Percentiles rank a stretch among this genome's conserved stretches.
Evolutionary conservation across 2,329 filamentous ascomycete genomes (phyloP).

Genomic region (Cercospora zeina): DNA sequence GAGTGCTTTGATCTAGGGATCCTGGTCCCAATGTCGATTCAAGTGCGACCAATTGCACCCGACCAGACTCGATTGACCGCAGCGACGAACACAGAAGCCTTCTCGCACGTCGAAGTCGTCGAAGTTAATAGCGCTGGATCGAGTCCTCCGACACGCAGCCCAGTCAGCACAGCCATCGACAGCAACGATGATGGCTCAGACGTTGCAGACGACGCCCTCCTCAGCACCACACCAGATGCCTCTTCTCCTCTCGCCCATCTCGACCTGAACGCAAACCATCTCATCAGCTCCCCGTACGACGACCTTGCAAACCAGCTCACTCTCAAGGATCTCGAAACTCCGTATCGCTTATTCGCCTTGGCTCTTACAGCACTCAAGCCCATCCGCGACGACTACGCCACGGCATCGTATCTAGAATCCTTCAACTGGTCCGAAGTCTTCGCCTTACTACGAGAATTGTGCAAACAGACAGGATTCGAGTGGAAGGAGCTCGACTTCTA

Average conservation of each 20-base stretch:
- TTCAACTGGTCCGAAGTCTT: slow-evolving; percentile 77
- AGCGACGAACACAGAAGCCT: neutral
- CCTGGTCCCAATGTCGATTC: slow-evolving; percentile 3
- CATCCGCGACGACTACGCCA: slow-evolving; percentile 71
- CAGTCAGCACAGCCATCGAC: neutral
- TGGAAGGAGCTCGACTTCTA: slow-evolving; percentile 59
- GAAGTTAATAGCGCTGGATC: neutral
- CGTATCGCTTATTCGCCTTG: slow-evolving; percentile 69
- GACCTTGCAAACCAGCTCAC: slow-evolving; percentile 70
- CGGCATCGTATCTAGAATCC: slow-evolving; percentile 66
- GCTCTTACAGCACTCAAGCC: slow-evolving; percentile 67
- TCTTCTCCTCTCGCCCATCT: neutral
- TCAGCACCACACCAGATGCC: neutral
- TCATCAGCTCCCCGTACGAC: slow-evolving; percentile 67
- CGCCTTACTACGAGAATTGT: slow-evolving; percentile 54
- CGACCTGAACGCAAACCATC: slow-evolving; percentile 26
- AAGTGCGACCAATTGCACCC: neutral
- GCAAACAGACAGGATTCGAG: slow-evolving; percentile 18
- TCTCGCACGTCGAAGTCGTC: slow-evolving; percentile 6
- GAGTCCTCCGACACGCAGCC: slow-evolving; percentile 6
- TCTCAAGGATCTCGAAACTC: slow-evolving; percentile 63
- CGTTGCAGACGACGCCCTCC: neutral
- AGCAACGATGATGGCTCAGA: neutral
- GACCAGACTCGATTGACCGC: neutral
- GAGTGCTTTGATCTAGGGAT: neutral